phyloP scores from a whole-genome alignment of 108 stramenopile genomes.

The Cyclotella cryptica region DNA sequence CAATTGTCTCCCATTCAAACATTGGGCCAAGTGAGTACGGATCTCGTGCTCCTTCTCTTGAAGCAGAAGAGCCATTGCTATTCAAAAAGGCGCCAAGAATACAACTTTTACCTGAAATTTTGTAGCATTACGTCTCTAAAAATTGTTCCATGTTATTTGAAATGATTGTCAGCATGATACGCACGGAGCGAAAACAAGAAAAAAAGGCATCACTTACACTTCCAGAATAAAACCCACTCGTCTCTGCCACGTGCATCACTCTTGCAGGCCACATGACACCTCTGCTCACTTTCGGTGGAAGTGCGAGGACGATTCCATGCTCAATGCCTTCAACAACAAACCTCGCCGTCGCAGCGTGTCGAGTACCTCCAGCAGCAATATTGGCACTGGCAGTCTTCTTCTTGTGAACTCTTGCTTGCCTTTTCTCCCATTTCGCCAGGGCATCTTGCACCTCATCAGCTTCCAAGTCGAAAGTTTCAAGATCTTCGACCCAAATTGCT shows the following conservation, averaged over 20 bases:
- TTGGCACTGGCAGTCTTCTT: constrained; percentile 11
- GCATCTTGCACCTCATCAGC: constrained; percentile 77
- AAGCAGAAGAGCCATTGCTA: constrained; percentile 17
- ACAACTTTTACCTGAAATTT: constrained; percentile 75
- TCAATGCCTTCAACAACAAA: constrained; percentile 80
- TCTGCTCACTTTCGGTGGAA: constrained; percentile 61
- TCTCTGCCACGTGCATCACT: constrained; percentile 81
- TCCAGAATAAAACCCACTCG: constrained; percentile 23
- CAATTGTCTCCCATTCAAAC: constrained; percentile 78
- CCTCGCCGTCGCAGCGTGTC: constrained; percentile 60
- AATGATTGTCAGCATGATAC: neutral
- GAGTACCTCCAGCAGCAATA: constrained; percentile 49
- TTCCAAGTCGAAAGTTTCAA: constrained; percentile 86
- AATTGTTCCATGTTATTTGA: neutral
- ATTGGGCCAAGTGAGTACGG: constrained; percentile 44
- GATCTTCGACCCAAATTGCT: constrained; percentile 77
- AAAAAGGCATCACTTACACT: constrained; percentile 11
- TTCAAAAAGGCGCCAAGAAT: constrained; percentile 87
- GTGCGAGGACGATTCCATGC: constrained; percentile 83
- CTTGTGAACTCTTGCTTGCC: constrained; percentile 39
- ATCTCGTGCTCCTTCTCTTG: constrained; percentile 35
- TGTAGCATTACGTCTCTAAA: constrained; percentile 46
- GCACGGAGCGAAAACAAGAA: neutral
- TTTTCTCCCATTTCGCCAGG: constrained; percentile 68
- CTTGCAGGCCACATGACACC: constrained; percentile 89